A percentile compares a stretch with the other conserved stretches of the same genome.
These are phyloP conservation scores for Aechmea fasciata DNA, from an alignment of 176 grass and related monocot species.

Conservation along the genomic window DNA sequence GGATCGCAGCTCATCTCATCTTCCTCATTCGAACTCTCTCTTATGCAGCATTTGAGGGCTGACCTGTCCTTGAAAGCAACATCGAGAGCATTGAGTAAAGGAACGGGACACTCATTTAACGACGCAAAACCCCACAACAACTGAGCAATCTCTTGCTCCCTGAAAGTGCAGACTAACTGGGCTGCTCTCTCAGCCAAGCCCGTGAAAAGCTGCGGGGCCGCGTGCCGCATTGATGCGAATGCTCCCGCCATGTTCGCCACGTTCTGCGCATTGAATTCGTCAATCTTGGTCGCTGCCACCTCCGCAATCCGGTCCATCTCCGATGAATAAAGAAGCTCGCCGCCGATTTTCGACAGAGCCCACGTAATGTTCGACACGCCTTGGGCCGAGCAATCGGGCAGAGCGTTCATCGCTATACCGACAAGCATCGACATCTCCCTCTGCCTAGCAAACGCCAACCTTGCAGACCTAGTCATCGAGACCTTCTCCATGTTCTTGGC, in stretches of 20 bases:
- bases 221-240: conserved; percentile 82
- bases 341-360: conserved; percentile 88
- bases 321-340: conserved; percentile 61
- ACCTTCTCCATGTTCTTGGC: conserved; percentile 91
- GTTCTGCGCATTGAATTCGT: conserved; percentile 79
- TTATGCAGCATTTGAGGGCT: conserved; percentile 12
- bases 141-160: conserved; percentile 74
- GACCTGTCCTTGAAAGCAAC: conserved; percentile 29
- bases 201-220: conserved; percentile 51
- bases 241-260: conserved; percentile 72
- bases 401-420: conserved; percentile 64
- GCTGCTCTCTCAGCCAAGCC: conserved; percentile 40
- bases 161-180: conserved; percentile 46
- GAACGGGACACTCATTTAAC: conserved; percentile 41
- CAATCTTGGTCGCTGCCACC: conserved; percentile 55
- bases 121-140: conserved; percentile 88
- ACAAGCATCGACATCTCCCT: conserved; percentile 93
- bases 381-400: conserved; percentile 68
- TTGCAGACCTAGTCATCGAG: conserved; percentile 51
- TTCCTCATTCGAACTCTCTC: conserved; percentile 16
- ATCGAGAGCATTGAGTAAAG: conserved; percentile 57
- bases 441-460: conserved; percentile 61
- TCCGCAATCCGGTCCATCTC: conserved; percentile 85
- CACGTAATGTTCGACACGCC: conserved; percentile 87
- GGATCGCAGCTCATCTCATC: conserved; percentile 11